phyloP scores from a whole-genome alignment of 2,329 filamentous ascomycete species.

The Gaeumannomyces sp. region DNA sequence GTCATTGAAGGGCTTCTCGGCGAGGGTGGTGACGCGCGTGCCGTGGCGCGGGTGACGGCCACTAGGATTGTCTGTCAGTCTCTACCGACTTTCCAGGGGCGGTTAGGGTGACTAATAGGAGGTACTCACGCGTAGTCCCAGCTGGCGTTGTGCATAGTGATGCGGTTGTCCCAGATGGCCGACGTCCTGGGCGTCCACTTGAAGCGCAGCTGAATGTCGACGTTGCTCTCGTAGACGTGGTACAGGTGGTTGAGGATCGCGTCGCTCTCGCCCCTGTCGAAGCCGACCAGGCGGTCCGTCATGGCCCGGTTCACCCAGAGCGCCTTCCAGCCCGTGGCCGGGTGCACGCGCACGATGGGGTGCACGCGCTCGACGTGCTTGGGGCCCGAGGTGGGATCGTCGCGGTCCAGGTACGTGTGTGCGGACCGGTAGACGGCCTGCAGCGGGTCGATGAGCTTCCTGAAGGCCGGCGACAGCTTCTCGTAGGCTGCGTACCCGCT shows the following conservation, averaged over 20 bases:
- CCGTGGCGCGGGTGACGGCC: slow-evolving; percentile 62
- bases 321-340: slow-evolving; percentile 65
- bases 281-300: slow-evolving; percentile 61
- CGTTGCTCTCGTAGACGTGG: slow-evolving; percentile 61
- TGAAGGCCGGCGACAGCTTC: slow-evolving; percentile 64
- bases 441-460: slow-evolving; percentile 62
- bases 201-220: slow-evolving; percentile 68
- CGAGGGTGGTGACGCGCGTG: slow-evolving; percentile 63
- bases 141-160: slow-evolving; percentile 68
- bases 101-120: not conserved
- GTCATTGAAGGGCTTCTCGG: slow-evolving; percentile 66
- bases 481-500: slow-evolving; percentile 66
- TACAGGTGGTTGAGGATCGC: slow-evolving; percentile 60
- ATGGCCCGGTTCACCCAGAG: slow-evolving; percentile 67
- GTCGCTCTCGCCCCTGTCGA: slow-evolving; percentile 65
- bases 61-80: slow-evolving; percentile 17
- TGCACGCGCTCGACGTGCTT: slow-evolving; percentile 62
- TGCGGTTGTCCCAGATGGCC: slow-evolving; percentile 67
- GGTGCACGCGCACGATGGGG: slow-evolving; percentile 64
- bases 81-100: not conserved
- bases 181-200: slow-evolving; percentile 62
- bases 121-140: slow-evolving; percentile 55
- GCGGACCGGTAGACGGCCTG: slow-evolving; percentile 60
- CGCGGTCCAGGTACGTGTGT: slow-evolving; percentile 60
- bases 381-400: slow-evolving; percentile 54